These are phyloP conservation scores for Aureobasidium mangrovei DNA, from an alignment of 2,329 filamentous ascomycete species.

Conservation along the genomic window DNA sequence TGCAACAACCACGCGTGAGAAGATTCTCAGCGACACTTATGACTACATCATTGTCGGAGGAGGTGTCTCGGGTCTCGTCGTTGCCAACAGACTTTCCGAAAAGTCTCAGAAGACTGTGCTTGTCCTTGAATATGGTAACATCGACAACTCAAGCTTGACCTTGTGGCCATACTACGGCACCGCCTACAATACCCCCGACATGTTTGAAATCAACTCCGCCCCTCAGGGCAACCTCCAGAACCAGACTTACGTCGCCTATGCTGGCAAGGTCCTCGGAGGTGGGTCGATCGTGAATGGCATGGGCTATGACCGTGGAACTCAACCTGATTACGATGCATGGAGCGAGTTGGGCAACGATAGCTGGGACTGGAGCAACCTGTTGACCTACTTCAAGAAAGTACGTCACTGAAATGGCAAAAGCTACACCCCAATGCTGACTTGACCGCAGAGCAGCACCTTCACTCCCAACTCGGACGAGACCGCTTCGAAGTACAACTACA, in stretches of 20 bases:
- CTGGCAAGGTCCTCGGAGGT: conserved; percentile 4
- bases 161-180: conserved; percentile 13
- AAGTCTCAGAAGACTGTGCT: conserved; percentile 14
- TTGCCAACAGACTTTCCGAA: conserved; percentile 28
- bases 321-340: conserved; percentile 12
- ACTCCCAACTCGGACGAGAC: conserved; percentile 16
- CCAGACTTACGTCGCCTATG: neutral
- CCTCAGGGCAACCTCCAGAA: conserved; percentile 2
- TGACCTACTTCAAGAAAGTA: conserved; percentile 20
- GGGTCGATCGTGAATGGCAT: conserved; percentile 11
- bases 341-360: conserved; percentile 5
- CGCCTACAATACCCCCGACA: conserved; percentile 13
- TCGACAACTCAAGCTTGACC: conserved; percentile 15
- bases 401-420: neutral
- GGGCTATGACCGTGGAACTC: conserved; percentile 11
- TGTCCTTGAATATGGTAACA: conserved; percentile 15
- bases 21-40: conserved; percentile 17
- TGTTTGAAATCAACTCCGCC: conserved; percentile 6
- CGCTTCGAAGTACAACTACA: conserved; percentile 13
- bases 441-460: conserved; percentile 22
- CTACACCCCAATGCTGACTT: conserved; percentile 8
- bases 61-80: conserved; percentile 30
- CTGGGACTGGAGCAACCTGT: conserved; percentile 5
- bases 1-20: neutral
- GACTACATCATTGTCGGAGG: conserved; percentile 35